Percentiles rank a stretch among this genome's conserved stretches.
Conservation (phyloP, 1,284 basidiomycete genomes). For the Malassezia caprae region DNA sequence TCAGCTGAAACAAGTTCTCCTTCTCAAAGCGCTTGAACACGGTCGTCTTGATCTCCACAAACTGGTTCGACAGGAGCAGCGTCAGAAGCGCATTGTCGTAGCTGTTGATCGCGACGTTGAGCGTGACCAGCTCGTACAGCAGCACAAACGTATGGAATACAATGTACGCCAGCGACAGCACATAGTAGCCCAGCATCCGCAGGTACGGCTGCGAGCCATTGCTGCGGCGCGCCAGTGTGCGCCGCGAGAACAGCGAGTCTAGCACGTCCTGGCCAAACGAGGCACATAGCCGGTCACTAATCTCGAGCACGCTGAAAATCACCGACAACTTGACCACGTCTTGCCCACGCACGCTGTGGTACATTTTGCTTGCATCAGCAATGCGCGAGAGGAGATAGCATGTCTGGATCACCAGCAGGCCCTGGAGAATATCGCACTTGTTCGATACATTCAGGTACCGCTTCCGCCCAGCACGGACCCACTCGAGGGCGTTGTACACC, state of each 20-base stretch:
- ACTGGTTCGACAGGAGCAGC: conserved; percentile 90
- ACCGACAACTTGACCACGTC: conserved; percentile 79
- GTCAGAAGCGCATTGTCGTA: conserved; percentile 94
- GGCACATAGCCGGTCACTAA: conserved; percentile 85
- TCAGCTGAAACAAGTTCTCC: conserved; percentile 98
- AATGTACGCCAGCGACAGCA: conserved; percentile 71
- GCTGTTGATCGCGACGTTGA: conserved; percentile 96
- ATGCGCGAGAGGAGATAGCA: conserved; percentile 67
- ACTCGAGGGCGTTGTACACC: conserved; percentile 24
- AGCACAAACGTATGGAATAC: conserved; percentile 76
- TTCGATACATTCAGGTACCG: conserved; percentile 55
- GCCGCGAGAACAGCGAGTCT: conserved; percentile 88
- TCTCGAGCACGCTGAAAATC: conserved; percentile 80
- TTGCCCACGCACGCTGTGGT: conserved; percentile 95
- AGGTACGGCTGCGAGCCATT: conserved; percentile 53
- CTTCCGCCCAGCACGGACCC: conserved; percentile 27
- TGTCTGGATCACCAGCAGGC: conserved; percentile 65
- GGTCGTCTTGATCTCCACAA: conserved; percentile 96
- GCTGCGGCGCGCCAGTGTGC: conserved; percentile 61
- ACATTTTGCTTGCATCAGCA: conserved; percentile 95
- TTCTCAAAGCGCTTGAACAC: conserved; percentile 99
- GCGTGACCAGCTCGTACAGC: conserved; percentile 86
- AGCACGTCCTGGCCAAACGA: conserved; percentile 96
- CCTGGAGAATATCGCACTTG: conserved; percentile 78
- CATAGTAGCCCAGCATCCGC: conserved; percentile 73